Evolutionary conservation across 257 asterid genomes (phyloP).

Genomic region (Nicotiana knightiana): DNA sequence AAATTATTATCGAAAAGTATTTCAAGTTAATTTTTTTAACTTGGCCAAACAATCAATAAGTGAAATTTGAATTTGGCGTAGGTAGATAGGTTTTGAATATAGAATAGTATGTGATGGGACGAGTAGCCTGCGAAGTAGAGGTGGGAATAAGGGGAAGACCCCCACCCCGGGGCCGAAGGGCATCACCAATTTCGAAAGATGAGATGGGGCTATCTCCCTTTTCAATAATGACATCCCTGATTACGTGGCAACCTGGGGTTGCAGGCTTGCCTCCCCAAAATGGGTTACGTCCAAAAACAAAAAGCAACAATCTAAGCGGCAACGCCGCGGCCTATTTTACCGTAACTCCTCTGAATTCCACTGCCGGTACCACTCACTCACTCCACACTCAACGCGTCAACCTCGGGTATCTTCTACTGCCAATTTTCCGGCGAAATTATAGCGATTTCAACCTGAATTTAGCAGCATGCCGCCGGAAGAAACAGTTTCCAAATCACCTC

Average conservation of each 20-base stretch:
- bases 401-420: neutral
- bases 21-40: too few relatives aligned
- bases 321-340: slow-evolving; percentile 51
- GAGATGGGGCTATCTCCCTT: slow-evolving; percentile 11
- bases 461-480: slow-evolving; percentile 48
- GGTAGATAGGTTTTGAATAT: neutral
- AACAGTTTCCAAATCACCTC: slow-evolving; percentile 51
- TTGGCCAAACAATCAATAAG: too few relatives aligned
- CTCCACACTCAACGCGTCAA: neutral
- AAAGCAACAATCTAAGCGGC: slow-evolving; percentile 29
- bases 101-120: neutral
- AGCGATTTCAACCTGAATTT: slow-evolving; percentile 32
- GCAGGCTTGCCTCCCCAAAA: slow-evolving; percentile 29
- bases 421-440: slow-evolving; percentile 5
- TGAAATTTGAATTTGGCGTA: neutral
- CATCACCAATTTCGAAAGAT: neutral
- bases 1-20: too few relatives aligned
- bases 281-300: slow-evolving; percentile 3
- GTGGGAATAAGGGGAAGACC: neutral
- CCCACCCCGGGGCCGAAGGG: neutral
- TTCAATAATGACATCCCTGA: slow-evolving; percentile 7
- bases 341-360: slow-evolving; percentile 21
- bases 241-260: slow-evolving; percentile 70
- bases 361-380: slow-evolving; percentile 19
- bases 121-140: neutral